phyloP scores from a whole-genome alignment of 2,329 filamentous ascomycete genomes.

The Colletotrichum kahawae region DNA sequence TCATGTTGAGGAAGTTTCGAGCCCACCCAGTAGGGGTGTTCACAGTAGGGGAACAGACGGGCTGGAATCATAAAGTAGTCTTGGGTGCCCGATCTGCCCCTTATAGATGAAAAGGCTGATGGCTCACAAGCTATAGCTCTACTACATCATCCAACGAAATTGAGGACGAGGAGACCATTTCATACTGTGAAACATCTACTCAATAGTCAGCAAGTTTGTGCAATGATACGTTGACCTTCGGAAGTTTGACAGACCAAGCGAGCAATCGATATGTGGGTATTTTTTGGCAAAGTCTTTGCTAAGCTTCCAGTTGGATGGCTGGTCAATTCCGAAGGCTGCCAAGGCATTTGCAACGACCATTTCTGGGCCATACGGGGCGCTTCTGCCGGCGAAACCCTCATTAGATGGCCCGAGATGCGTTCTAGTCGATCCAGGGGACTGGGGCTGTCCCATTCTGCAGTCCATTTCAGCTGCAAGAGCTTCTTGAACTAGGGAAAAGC shows the following conservation, averaged over 20 bases:
- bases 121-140: background rate
- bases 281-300: background rate
- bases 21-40: no score
- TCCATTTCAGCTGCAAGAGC: background rate
- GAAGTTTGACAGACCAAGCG: background rate
- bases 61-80: background rate
- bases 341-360: background rate
- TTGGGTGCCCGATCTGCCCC: background rate
- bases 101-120: background rate
- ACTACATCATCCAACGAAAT: background rate
- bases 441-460: background rate
- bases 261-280: background rate
- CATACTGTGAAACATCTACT: background rate
- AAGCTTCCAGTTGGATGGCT: background rate
- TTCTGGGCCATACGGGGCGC: background rate
- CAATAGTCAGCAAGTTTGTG: background rate
- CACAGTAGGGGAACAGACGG: no score
- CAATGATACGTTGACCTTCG: background rate
- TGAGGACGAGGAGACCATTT: background rate
- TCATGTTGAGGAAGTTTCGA: no score
- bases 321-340: background rate
- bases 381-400: background rate
- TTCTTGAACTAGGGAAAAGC: background rate
- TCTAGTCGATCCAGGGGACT: background rate
- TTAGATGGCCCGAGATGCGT: background rate